These are phyloP conservation scores for Ziziphus jujuba DNA, from an alignment of 306 rosid genomes.

Conservation along the genomic window DNA sequence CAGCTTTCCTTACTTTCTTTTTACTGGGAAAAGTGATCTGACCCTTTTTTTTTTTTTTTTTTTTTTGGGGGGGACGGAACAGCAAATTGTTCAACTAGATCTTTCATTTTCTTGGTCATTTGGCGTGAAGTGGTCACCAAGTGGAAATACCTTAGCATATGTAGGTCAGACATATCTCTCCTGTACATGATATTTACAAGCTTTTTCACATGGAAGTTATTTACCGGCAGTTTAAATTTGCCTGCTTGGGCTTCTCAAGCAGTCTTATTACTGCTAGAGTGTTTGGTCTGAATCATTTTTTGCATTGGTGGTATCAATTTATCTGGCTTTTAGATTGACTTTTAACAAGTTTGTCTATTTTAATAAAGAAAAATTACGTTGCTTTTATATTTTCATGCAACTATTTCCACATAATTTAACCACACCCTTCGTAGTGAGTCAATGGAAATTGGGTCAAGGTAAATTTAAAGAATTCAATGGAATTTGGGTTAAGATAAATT, in stretches of 20 bases:
- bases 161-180: conserved; percentile 68
- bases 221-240: conserved; percentile 17
- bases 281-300: background rate
- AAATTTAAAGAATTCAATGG: no score
- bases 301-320: background rate
- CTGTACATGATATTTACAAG: background rate
- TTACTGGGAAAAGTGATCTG: background rate
- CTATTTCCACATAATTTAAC: no score
- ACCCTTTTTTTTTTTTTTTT: background rate
- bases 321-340: background rate
- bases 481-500: no score
- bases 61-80: conserved; percentile 39
- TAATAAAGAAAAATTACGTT: no score
- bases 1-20: background rate
- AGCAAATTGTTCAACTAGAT: conserved; percentile 92
- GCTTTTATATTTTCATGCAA: no score
- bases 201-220: conserved; percentile 12
- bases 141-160: conserved; percentile 91
- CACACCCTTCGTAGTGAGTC: no score
- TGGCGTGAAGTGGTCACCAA: conserved; percentile 97
- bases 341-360: no score
- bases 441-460: no score
- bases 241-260: conserved; percentile 15
- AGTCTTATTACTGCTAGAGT: conserved; percentile 2
- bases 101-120: conserved; percentile 91